Evolutionary conservation across 1,284 basidiomycete genomes (phyloP), one percentile per base, ranked within the genome.

Genomic region (Cryptococcus sp.): DNA sequence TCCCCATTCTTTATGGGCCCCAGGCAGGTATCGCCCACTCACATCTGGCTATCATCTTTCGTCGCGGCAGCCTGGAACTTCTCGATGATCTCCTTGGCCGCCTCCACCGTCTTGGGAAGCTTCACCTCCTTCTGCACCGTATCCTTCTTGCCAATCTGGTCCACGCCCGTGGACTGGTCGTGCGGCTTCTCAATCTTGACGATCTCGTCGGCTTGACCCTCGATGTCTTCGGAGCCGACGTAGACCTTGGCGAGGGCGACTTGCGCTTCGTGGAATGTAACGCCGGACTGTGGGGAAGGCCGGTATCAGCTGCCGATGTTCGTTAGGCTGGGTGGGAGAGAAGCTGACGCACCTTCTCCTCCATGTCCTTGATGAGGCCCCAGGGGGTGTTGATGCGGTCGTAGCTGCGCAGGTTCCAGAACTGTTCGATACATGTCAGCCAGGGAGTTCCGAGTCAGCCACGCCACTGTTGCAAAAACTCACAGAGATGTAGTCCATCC

Each of bases 391-490:
- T 94, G 76, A 97, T 91, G 33, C 93, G 82, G 72, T 97, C 94
- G 73, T 94, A 96, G 1, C 86, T 81, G 42, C 93, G 83, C 36
- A 97, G 80, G 75, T 96, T 91, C 78, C 89, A 96, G 81, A 95
- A 91, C 18, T 87, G 82, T 63, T 2, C 11, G 23, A n/a, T 33
- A 33, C 5, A 36, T n/a, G 45, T 55, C 39, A 55, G 55, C 42
- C 33, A 8, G 90, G 87, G 72, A 36, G 38, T 38, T 33, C 8
- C 6, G 9, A 8, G 11, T 12, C 24, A 2, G 37, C n/a, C 20
- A n/a, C 49, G 16, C 37, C 12, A 6, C 5, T 28, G 12, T 6
- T n/a, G 15, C 20, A 3, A 12, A 2, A 20, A 49, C 66, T 50
- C 35, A 68, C 86, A 71, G 81, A 73, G 44, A 89, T 91, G 62